Conservation (phyloP, 2,329 filamentous ascomycete genomes). For the Zasmidium cellare region DNA sequence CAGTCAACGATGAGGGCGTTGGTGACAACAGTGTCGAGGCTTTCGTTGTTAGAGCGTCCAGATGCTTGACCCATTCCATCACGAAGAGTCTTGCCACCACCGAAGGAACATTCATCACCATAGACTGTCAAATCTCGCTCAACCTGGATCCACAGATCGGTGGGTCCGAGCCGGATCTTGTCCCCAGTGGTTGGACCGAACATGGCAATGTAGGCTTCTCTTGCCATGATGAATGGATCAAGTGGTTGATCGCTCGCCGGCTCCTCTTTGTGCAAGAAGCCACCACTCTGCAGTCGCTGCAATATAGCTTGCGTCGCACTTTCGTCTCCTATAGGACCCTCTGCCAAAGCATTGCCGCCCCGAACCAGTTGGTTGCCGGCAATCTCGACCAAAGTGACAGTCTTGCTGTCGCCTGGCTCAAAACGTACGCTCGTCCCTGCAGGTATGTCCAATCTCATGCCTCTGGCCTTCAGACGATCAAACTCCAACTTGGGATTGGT, state of each 20-base stretch:
- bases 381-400: conserved; percentile 86
- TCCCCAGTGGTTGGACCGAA: conserved; percentile 92
- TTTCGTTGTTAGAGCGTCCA: conserved; percentile 69
- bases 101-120: conserved; percentile 93
- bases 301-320: conserved; percentile 66
- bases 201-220: conserved; percentile 79
- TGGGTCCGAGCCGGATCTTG: conserved; percentile 75
- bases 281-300: conserved; percentile 64
- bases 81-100: conserved; percentile 87
- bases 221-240: conserved; percentile 68
- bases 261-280: conserved; percentile 76
- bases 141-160: conserved; percentile 86
- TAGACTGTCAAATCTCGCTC: conserved; percentile 83
- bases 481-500: conserved; percentile 89
- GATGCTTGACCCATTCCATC: conserved; percentile 96
- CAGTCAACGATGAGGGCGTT: conserved; percentile 91
- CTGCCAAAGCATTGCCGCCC: conserved; percentile 79
- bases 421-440: conserved; percentile 91
- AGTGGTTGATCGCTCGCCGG: conserved; percentile 59
- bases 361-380: conserved; percentile 75
- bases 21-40: conserved; percentile 80
- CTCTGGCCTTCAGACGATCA: conserved; percentile 78
- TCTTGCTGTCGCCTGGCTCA: conserved; percentile 89
- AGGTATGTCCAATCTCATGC: conserved; percentile 83
- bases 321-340: conserved; percentile 66